These are phyloP conservation scores for Chaetothyriales sp. DNA, from an alignment of 2,329 filamentous ascomycete species.

Conservation along the genomic window DNA sequence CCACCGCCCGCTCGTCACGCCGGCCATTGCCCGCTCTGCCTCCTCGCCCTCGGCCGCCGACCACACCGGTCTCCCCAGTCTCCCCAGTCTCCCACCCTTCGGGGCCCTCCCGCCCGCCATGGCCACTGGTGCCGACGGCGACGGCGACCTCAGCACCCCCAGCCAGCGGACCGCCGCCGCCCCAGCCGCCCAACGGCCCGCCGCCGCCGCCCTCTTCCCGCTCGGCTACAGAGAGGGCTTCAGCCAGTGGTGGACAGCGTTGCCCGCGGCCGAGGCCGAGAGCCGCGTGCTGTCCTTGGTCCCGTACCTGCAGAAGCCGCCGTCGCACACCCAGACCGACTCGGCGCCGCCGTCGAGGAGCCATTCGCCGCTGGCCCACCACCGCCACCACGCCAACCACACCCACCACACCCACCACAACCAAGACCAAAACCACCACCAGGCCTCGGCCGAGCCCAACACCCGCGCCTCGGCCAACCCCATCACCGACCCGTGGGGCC, in stretches of 20 bases:
- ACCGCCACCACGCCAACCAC: conserved; percentile 28
- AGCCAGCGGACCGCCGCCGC: conserved; percentile 36
- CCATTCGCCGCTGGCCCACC: conserved; percentile 17
- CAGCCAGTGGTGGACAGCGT: conserved; percentile 82
- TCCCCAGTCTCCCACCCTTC: conserved; percentile 3
- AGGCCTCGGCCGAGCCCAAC: conserved; percentile 17
- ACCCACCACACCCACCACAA: conserved; percentile 22
- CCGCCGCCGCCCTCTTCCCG: conserved; percentile 51
- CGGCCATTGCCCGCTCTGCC: neutral
- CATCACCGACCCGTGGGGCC: conserved; percentile 63
- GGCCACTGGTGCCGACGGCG: conserved; percentile 18
- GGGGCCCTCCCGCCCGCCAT: conserved; percentile 12
- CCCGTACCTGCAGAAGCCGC: conserved; percentile 63
- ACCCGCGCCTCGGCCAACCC: conserved; percentile 36
- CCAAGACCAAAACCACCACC: too few species aligned
- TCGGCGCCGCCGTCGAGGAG: conserved; percentile 34
- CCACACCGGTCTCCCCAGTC: conserved; percentile 10
- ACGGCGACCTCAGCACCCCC: conserved; percentile 21
- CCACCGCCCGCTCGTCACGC: neutral
- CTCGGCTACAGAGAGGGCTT: conserved; percentile 84
- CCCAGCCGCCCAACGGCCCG: conserved; percentile 31
- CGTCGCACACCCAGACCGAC: conserved; percentile 52
- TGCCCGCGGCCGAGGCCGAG: conserved; percentile 74
- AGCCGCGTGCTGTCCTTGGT: conserved; percentile 76
- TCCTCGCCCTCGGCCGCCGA: conserved; percentile 3